phyloP scores from a whole-genome alignment of 495 filamentous ascomycete genomes.

The Penicillium dipodomyicola region DNA sequence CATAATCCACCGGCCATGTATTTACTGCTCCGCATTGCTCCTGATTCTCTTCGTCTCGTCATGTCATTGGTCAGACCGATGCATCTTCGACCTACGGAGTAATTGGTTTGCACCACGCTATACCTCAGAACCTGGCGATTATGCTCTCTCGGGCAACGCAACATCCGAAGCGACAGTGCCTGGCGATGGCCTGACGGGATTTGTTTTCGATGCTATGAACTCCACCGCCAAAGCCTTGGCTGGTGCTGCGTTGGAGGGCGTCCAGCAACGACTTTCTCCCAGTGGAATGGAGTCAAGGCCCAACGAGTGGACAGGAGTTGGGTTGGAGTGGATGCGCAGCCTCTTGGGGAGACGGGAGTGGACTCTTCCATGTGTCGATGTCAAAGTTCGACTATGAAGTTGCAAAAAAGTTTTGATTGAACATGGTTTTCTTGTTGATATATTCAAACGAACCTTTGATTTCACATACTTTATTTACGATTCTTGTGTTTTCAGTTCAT shows the following conservation, averaged over 20 bases:
- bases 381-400: constrained; percentile 65
- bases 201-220: constrained; percentile 62
- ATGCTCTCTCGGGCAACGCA: constrained; percentile 20
- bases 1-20: constrained; percentile 83
- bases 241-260: constrained; percentile 62
- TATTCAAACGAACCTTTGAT: background rate
- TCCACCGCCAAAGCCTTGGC: constrained; percentile 65
- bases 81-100: constrained; percentile 78
- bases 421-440: background rate
- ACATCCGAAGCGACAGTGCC: constrained; percentile 21
- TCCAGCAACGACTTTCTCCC: constrained; percentile 49
- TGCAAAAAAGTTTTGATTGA: background rate
- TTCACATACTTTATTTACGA: background rate
- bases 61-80: constrained; percentile 87
- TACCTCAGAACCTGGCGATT: constrained; percentile 28
- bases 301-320: constrained; percentile 74
- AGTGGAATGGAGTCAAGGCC: constrained; percentile 21
- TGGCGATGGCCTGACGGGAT: constrained; percentile 41
- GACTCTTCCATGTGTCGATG: constrained; percentile 79
- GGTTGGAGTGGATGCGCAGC: constrained; percentile 78
- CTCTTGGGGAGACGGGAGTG: constrained; percentile 73
- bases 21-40: constrained; percentile 87
- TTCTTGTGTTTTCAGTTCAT: background rate
- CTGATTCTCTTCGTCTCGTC: constrained; percentile 85
- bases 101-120: constrained; percentile 79